These are phyloP conservation scores for Sphagnum tenellum DNA, from an alignment of 225 moss, liverwort and hornwort genomes.

Conservation along the genomic window DNA sequence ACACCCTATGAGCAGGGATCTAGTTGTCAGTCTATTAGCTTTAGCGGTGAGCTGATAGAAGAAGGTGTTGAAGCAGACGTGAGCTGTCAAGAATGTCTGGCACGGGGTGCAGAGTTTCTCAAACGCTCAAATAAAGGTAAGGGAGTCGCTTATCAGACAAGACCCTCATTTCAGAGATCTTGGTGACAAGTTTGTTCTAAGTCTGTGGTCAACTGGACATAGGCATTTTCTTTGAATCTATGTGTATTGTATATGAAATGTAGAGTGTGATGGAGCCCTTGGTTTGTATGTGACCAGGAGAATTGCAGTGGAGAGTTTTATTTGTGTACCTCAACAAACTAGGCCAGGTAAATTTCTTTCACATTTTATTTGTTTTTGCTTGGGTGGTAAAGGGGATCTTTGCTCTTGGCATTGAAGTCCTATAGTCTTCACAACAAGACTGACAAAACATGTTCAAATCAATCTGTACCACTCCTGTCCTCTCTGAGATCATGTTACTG, in stretches of 20 bases:
- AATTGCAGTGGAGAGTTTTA: conserved; percentile 58
- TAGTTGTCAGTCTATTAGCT: conserved; percentile 29
- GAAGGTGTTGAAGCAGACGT: conserved; percentile 59
- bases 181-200: too few relatives aligned
- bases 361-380: too few relatives aligned
- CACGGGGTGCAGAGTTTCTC: conserved; percentile 54
- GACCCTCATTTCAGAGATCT: too few relatives aligned
- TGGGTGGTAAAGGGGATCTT: too few relatives aligned
- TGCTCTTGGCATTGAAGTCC: too few relatives aligned
- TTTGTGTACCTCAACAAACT: conserved; percentile 54
- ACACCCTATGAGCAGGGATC: conserved; percentile 56
- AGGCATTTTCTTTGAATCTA: too few relatives aligned
- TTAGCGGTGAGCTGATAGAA: conserved; percentile 35
- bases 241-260: background rate
- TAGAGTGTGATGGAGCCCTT: background rate
- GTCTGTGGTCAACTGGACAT: too few relatives aligned
- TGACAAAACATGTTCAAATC: too few relatives aligned
- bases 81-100: conserved; percentile 57
- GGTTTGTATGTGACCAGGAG: conserved; percentile 22
- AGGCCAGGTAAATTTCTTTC: conserved; percentile 30
- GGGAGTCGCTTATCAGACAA: too few relatives aligned
- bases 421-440: too few relatives aligned
- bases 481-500: too few relatives aligned
- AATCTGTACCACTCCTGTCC: too few relatives aligned
- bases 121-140: conserved; percentile 57